Conservation (phyloP, 108 stramenopile genomes). For the Hondaea fermentalgiana region DNA sequence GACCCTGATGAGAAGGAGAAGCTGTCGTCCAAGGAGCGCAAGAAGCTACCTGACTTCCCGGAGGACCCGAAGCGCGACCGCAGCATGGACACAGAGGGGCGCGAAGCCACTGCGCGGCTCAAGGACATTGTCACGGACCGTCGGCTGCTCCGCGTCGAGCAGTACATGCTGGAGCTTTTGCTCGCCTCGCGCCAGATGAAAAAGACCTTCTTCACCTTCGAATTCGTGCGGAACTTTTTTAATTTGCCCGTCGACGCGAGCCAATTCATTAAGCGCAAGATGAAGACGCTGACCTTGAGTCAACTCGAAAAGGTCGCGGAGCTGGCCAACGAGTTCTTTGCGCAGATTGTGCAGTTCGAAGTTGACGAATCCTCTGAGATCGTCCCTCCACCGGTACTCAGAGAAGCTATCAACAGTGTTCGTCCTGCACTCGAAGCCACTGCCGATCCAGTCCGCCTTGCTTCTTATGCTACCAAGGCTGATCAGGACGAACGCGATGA, state of each 20-base stretch:
- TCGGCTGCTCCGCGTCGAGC: background rate
- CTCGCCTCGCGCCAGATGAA: background rate
- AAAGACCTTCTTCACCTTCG: background rate
- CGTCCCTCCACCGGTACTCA: constrained; percentile 19
- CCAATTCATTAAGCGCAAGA: background rate
- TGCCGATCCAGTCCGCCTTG: constrained; percentile 32
- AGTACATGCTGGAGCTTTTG: background rate
- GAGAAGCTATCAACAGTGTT: constrained; percentile 39
- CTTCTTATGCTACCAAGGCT: background rate
- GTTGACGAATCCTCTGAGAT: background rate
- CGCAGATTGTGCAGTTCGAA: background rate
- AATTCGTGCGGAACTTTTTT: background rate
- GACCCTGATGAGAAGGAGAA: background rate
- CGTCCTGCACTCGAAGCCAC: constrained; percentile 68
- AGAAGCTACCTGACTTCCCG: background rate
- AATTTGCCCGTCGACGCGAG: background rate
- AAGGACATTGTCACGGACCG: background rate
- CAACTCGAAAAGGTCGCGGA: background rate
- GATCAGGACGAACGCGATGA: background rate
- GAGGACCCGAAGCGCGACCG: background rate
- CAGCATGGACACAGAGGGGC: too few species aligned
- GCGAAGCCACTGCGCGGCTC: background rate
- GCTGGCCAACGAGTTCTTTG: background rate
- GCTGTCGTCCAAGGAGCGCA: background rate
- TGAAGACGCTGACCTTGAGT: background rate